phyloP scores from a whole-genome alignment of 768 basidiomycete species.

The Termitomyces sp. region DNA sequence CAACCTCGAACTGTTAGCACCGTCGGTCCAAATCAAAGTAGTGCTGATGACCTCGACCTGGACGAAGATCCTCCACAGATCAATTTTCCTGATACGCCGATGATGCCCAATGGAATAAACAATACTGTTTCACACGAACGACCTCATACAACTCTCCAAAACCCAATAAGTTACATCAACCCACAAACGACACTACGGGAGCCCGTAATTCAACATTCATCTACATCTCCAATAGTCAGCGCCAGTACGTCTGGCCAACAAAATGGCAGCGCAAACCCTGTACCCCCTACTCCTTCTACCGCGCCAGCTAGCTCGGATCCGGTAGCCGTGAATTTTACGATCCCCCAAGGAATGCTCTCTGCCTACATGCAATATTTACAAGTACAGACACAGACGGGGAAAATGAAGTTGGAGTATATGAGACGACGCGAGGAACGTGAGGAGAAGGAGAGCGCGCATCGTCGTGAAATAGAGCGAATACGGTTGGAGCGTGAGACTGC shows the following conservation, averaged over 20 bases:
- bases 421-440: conserved; percentile 67
- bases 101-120: conserved; percentile 28
- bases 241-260: conserved; percentile 15
- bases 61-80: conserved; percentile 46
- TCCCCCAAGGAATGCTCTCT: conserved; percentile 53
- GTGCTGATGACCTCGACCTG: conserved; percentile 39
- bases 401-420: conserved; percentile 66
- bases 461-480: conserved; percentile 48
- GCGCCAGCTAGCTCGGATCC: conserved; percentile 27
- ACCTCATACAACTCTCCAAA: conserved; percentile 23
- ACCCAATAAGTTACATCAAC: conserved; percentile 25
- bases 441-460: conserved; percentile 46
- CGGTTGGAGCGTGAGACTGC: conserved; percentile 52
- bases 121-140: conserved; percentile 26
- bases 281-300: conserved; percentile 14
- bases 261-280: conserved; percentile 8
- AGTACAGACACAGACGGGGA: conserved; percentile 63
- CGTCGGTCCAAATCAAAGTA: conserved; percentile 24
- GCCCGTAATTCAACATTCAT: conserved; percentile 17
- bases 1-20: conserved; percentile 29
- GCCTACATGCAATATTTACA: conserved; percentile 58
- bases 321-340: conserved; percentile 40
- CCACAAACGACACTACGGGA: conserved; percentile 35
- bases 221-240: conserved; percentile 20
- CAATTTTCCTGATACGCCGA: conserved; percentile 35